Base-by-base conservation (phyloP, 495 filamentous ascomycete species). In the Parathielavia hyrcaniae region DNA sequence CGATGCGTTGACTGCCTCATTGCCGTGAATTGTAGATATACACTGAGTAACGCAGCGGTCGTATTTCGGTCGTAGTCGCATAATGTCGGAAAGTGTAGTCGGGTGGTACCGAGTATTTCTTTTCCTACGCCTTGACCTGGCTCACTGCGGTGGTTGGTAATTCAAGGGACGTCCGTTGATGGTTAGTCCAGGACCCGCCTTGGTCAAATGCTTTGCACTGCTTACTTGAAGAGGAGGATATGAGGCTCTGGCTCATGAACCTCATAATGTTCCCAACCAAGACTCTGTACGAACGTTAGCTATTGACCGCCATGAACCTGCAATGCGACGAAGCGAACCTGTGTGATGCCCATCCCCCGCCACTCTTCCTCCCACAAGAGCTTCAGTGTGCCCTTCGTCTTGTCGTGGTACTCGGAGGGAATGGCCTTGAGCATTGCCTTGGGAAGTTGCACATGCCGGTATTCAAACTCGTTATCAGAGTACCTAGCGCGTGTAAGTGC, bases 231-330 rank as follows among this genome's bases (percentile, higher is more conserved):
- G 14, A 98, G 81, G 34, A 98, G 82, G 59, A 98, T 97, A 64
- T 98, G 93, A 50, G 93, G 93, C 76, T 98, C 93, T 38, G 93
- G 93, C 72, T 96, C 95, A 69, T 98, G 93, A 53, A 97, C 93
- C 73, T 98, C 93, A 63, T 98, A 98, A 73, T 98, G 93, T 68
- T 97, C 91, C 93, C 93, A 98, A 26, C 93, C 93, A 61, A 97
- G 76, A 71, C 95, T 97, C 90, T 97, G 52, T 5, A 55, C 3
- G 20, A 20, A 17, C 9, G 41, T 66, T 12, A 69, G 62, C 30
- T 53, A 9, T 16, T 19, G 16, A 13, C 5, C 14, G 10, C 41
- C 34, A 39, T 5, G 35, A n/a, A n/a, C 12, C 9, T 10, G 35
- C 8, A 8, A 14, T 26, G 6, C 20, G 5, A 48, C 30, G 57